Percentiles rank a stretch among this genome's conserved stretches.
Evolutionary conservation across 2,329 filamentous ascomycete species (phyloP).

Genomic region (Rutstroemia sp.): DNA sequence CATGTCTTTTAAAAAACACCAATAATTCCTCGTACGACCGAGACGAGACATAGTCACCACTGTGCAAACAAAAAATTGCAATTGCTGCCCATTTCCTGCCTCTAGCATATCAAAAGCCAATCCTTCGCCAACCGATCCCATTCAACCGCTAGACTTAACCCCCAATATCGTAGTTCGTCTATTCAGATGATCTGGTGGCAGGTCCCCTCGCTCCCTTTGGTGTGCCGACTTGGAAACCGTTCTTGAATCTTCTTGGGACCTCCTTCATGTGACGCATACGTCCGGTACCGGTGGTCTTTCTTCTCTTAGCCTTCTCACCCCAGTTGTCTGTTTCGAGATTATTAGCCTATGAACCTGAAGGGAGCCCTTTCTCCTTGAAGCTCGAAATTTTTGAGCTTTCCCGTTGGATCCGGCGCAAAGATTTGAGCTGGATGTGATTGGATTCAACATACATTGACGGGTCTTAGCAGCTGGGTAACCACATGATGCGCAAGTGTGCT

Average conservation of each 20-base stretch:
- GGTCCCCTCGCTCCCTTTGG: conserved; percentile 77
- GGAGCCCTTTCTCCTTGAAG: no score
- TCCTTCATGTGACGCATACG: conserved; percentile 93
- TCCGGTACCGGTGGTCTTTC: conserved; percentile 97
- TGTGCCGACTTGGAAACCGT: conserved; percentile 88
- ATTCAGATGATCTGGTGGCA: conserved; percentile 29
- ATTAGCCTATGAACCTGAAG: conserved; percentile 43
- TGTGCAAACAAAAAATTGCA: conserved; percentile 6
- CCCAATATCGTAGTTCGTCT: conserved; percentile 30
- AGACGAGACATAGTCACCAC: not conserved
- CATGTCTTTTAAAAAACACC: not conserved
- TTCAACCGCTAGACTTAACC: conserved; percentile 29
- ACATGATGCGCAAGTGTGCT: conserved; percentile 93
- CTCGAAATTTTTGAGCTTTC: no score
- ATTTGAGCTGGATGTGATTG: conserved; percentile 10
- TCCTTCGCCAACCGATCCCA: conserved; percentile 18
- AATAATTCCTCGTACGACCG: not conserved
- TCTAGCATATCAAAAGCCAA: conserved; percentile 8
- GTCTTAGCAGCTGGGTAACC: conserved; percentile 96
- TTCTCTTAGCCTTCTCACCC: conserved; percentile 99
- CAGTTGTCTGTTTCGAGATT: conserved; percentile 79
- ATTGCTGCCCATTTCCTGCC: conserved; percentile 4
- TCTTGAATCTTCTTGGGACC: conserved; percentile 90
- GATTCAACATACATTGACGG: conserved; percentile 82
- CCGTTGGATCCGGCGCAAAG: no score